Percentiles rank a stretch among this genome's conserved stretches.
Evolutionary conservation across 164 flowering plant genomes (phyloP).

Genomic region (Amborella trichopoda): DNA sequence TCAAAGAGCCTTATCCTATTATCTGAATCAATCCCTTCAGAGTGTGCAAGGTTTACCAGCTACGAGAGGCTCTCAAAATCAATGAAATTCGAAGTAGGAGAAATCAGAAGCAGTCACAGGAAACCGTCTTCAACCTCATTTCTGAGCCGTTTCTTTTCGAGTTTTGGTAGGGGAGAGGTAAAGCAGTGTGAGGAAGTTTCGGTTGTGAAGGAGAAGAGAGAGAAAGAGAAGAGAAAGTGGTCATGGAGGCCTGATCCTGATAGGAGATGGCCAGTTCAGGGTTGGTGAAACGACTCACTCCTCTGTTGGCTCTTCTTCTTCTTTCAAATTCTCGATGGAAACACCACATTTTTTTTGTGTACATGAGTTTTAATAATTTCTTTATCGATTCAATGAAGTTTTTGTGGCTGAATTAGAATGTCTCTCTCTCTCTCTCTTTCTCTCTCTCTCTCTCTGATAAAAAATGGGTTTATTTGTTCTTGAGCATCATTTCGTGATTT

Average conservation of each 20-base stretch:
- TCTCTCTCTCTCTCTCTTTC: too few species aligned
- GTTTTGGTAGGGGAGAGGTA: neutral
- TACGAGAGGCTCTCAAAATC: conserved; percentile 21
- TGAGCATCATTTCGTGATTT: too few species aligned
- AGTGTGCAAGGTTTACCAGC: conserved; percentile 6
- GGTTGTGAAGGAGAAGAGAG: neutral
- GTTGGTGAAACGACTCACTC: conserved; percentile 30
- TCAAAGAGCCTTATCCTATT: conserved; percentile 4
- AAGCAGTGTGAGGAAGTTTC: neutral
- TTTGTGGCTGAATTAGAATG: too few species aligned
- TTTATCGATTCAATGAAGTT: too few species aligned
- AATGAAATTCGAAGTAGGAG: neutral
- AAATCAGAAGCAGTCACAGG: neutral
- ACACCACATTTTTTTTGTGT: too few species aligned
- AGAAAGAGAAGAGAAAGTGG: conserved; percentile 5
- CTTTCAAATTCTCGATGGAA: too few species aligned
- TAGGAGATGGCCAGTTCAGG: conserved; percentile 27
- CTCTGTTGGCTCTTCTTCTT: too few species aligned
- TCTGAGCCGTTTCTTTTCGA: too few species aligned
- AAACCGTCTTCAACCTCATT: conserved; percentile 1
- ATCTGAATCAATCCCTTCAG: conserved; percentile 12
- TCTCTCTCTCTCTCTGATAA: too few species aligned
- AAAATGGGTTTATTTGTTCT: too few species aligned
- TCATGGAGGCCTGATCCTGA: conserved; percentile 28
- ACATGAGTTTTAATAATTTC: too few species aligned